A percentile compares a stretch with the other conserved stretches of the same genome.
phyloP scores from a whole-genome alignment of 2,329 filamentous ascomycete species.

The Sporothrix variecibatus region DNA sequence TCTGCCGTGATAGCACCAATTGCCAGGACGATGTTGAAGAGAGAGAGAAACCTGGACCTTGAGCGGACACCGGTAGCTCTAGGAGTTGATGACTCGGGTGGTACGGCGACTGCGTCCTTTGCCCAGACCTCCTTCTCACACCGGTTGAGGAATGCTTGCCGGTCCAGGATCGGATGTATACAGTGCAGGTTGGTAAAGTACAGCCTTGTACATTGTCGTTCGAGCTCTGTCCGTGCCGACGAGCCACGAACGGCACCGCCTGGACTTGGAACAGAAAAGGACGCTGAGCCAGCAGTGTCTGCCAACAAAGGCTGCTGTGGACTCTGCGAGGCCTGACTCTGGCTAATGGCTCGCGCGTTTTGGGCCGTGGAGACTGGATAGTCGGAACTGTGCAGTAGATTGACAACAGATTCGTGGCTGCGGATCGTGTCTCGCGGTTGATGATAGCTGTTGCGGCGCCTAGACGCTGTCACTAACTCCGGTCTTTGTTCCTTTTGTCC shows the following conservation, averaged over 20 bases:
- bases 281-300: too few species aligned
- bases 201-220: background rate
- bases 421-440: background rate
- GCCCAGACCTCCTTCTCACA: constrained; percentile 2
- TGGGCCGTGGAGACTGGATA: background rate
- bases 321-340: too few species aligned
- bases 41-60: constrained; percentile 1
- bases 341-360: background rate
- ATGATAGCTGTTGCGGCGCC: background rate
- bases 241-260: background rate
- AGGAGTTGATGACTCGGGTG: background rate
- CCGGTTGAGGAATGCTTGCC: background rate
- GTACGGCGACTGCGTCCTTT: background rate
- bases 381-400: background rate
- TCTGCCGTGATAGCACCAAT: constrained; percentile 4
- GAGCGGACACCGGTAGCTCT: background rate
- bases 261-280: too few species aligned
- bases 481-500: too few species aligned
- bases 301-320: too few species aligned
- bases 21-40: constrained; percentile 2
- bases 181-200: constrained; percentile 10
- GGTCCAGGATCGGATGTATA: background rate
- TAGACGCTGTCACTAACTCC: background rate
- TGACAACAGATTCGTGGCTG: background rate
- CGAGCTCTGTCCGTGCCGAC: background rate